These are phyloP conservation scores for Excoecaria agallocha DNA, from an alignment of 345 rosid species.

Conservation along the genomic window DNA sequence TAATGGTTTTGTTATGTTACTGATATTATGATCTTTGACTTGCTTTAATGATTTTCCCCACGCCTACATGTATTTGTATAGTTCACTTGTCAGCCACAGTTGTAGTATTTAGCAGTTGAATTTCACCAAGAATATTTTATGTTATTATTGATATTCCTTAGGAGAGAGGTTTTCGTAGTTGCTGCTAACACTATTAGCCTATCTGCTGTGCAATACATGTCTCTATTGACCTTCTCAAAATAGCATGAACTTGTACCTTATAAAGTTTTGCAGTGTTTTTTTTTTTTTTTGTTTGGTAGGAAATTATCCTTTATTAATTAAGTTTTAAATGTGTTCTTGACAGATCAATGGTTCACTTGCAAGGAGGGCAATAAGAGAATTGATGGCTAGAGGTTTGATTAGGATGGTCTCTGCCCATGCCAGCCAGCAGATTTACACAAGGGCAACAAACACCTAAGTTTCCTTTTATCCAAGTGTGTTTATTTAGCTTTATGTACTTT, in stretches of 20 bases:
- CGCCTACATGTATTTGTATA: background rate
- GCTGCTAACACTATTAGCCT: too few species aligned
- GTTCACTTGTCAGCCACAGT: background rate
- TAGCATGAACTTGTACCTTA: too few species aligned
- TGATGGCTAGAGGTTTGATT: constrained; percentile 75
- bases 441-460: constrained; percentile 63
- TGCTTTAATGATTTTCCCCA: background rate
- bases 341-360: constrained; percentile 79
- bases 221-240: too few species aligned
- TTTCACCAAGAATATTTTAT: too few species aligned
- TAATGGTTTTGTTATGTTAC: background rate
- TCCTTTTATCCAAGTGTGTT: background rate
- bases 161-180: too few species aligned
- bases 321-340: background rate
- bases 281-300: too few species aligned
- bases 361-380: constrained; percentile 61
- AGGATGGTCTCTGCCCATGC: constrained; percentile 74
- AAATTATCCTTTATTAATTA: background rate
- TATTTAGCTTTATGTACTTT: constrained; percentile 4
- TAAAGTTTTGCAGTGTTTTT: too few species aligned
- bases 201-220: too few species aligned
- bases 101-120: background rate
- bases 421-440: constrained; percentile 83
- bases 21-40: background rate
- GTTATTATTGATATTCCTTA: too few species aligned